Evolutionary conservation across 2,329 filamentous ascomycete genomes (phyloP).

Genomic region (Ascochyta viciae-villosae): DNA sequence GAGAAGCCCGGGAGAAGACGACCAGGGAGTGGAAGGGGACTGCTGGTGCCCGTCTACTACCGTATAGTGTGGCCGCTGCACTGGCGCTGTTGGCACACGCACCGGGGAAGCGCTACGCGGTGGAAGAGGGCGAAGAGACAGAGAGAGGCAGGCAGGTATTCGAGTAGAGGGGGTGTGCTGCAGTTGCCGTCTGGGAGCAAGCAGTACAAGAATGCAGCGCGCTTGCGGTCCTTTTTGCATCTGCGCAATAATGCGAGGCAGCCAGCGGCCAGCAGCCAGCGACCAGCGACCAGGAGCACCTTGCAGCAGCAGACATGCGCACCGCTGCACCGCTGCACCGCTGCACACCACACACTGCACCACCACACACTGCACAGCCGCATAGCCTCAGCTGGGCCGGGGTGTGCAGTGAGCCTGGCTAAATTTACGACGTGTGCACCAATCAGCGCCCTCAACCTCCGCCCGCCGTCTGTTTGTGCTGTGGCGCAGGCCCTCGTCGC

Average conservation of each 20-base stretch:
- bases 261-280: not conserved
- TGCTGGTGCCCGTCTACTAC: not conserved
- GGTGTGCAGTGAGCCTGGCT: not conserved
- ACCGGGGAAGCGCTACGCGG: slow-evolving; percentile 7
- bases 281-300: not conserved
- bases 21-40: not conserved
- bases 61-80: not conserved
- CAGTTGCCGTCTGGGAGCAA: not conserved
- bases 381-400: slow-evolving; percentile 4
- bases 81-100: slow-evolving; percentile 5
- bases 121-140: no score
- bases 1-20: not conserved
- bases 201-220: not conserved
- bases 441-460: not conserved
- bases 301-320: not conserved
- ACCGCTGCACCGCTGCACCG: not conserved
- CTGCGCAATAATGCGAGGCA: not conserved
- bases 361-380: not conserved
- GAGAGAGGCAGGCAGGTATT: no score
- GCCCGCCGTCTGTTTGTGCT: slow-evolving; percentile 1
- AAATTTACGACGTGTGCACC: not conserved
- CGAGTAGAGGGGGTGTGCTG: not conserved
- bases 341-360: no score
- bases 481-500: slow-evolving; percentile 19
- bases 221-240: not conserved